Base-by-base conservation (phyloP, 164 flowering plant genomes). In the Akebia trifoliata region DNA sequence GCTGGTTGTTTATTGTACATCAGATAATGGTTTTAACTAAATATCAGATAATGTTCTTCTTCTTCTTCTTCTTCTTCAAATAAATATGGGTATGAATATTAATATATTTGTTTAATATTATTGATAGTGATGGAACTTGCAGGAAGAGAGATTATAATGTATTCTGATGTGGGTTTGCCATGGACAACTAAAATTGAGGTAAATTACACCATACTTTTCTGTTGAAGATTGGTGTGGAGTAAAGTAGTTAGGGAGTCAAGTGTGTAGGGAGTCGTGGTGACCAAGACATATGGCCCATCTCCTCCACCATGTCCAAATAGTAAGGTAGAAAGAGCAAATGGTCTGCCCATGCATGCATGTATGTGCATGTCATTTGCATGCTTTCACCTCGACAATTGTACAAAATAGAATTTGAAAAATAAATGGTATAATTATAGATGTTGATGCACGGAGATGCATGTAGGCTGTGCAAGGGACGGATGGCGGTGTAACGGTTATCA, bases 141-240 rank as follows among this genome's bases (percentile, higher is more conserved):
- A 67, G 74, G 73, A 53, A 48, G 57, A 51, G 68, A 62, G 56
- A 50, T 34, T 36, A 18, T 62, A 7, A 29, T 59, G 51, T 57
- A 60, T 37, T 59, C 63, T 66, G 60, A 68, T 20, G 57, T 39
- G 42, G 68, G 57, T 50, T 37, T 69, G 63, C 72, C 17, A 64
- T 65, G 40, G 26, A 37, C 60, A 40, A 53, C 46, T 51, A 47
- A 54, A 68, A 34, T 56, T 65, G 48, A 68, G 75, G 78, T 71
- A 68, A 54, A 65, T 55, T 53, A 49, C 22, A 46, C 51, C 65
- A 57, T 38, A 8, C 54, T 42, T 45, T 54, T 44, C 11, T 56
- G 44, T 43, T 54, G 30, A 26, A 34, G 39, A 26, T 39, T 31
- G 36, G 34, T 38, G 32, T 8, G 42, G 25, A 20, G 32, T 31